Evolutionary conservation across 2,329 filamentous ascomycete genomes (phyloP).

Genomic region (Cladophialophora exuberans): DNA sequence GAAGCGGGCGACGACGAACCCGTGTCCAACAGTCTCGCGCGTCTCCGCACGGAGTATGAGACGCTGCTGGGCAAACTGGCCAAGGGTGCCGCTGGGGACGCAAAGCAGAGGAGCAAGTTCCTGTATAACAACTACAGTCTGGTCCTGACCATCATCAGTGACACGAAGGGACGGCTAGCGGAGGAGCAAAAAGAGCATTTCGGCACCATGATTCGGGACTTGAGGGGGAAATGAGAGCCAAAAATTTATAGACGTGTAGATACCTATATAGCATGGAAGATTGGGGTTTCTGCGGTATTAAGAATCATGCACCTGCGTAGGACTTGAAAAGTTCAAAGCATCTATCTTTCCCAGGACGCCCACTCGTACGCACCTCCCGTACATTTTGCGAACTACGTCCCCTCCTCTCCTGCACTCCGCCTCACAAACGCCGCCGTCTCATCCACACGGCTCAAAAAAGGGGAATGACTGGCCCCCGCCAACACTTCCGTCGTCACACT

Average conservation of each 20-base stretch:
- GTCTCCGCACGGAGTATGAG: slow-evolving; percentile 81
- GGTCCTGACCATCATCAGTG: slow-evolving; percentile 85
- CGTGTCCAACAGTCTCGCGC: slow-evolving; percentile 75
- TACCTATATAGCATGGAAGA: not conserved
- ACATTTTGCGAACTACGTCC: too few relatives aligned
- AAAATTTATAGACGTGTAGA: not conserved
- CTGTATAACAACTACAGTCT: slow-evolving; percentile 95
- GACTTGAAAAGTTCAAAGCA: not conserved
- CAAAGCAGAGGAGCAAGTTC: slow-evolving; percentile 81
- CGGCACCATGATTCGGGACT: slow-evolving; percentile 55
- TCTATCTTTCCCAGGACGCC: not conserved
- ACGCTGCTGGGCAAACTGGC: slow-evolving; percentile 77
- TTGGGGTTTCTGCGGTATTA: not conserved
- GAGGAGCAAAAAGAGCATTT: slow-evolving; percentile 78
- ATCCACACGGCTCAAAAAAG: slow-evolving; percentile 12
- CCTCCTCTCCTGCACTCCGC: slow-evolving; percentile 17
- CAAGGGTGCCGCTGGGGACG: slow-evolving; percentile 72
- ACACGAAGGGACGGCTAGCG: slow-evolving; percentile 52
- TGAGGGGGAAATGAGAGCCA: slow-evolving; percentile 26
- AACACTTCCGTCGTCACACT: slow-evolving; percentile 10
- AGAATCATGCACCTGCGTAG: too few relatives aligned
- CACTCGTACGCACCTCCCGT: too few relatives aligned
- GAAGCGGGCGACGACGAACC: slow-evolving; percentile 95
- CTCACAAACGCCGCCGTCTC: slow-evolving; percentile 20
- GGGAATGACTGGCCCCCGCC: slow-evolving; percentile 8